Base-by-base conservation (phyloP, 2,329 filamentous ascomycete species). In the Byssoonygena ceratinophila region DNA sequence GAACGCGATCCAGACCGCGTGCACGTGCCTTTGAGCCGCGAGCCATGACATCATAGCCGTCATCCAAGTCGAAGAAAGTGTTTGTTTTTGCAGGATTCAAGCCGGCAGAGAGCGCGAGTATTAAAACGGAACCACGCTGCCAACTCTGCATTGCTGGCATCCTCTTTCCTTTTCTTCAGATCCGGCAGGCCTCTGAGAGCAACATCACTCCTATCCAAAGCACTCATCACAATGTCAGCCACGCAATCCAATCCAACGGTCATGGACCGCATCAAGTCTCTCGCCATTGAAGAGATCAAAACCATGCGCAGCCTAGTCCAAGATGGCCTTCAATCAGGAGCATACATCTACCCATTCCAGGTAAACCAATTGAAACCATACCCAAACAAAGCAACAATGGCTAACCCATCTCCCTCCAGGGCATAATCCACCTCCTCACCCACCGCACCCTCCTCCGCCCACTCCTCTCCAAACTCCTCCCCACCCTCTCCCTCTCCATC, bases 271-370 rank as follows among this genome's bases (percentile, higher is more conserved):
- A 68, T 83, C 63, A 80, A 77, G 64, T 71, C 77, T 49, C 75
- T 78, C 22, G 77, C 77, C 16, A 64, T 80, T 57, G 82, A 90
- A 59, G 90, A 96, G 64, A 82, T 83, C 53, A 75, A 79, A 55
- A 81, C 82, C 57, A 78, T 85, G 52, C 80, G 74, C 59, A 68
- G 69, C 14, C 73, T 89, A 34, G 76, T 87, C 39, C 70, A 76
- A 37, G 81, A 87, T 62, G 86, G 87, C 29, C 79, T 82, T 48
- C 80, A 76, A 60, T 94, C 88, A 58, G 80, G 82, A 46, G 81
- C 89, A 22, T 95, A 92, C 65, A 69, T 94, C 57, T 96, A 95
- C 69, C 91, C 91, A 23, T 76, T 96, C 69, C 89, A 79, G 67
- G 79, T 77, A 66, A n/a, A n/a, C n/a, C n/a, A n/a, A n/a, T n/a